Percentiles rank a stretch among this genome's conserved stretches.
Evolutionary conservation across 305 asterid species (phyloP).

Genomic region (Fraxinus platypoda): DNA sequence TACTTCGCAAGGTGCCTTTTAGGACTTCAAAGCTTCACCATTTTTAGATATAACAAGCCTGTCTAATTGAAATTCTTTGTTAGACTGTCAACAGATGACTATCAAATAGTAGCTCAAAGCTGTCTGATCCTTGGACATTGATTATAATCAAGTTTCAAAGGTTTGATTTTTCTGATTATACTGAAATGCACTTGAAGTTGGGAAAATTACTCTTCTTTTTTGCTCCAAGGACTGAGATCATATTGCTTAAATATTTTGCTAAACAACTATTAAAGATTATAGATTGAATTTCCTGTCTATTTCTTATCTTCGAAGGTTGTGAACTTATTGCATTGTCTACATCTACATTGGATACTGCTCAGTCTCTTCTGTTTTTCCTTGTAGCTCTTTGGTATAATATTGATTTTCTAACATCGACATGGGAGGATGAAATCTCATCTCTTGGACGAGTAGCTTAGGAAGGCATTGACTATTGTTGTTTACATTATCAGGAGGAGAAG

Average conservation of each 20-base stretch:
- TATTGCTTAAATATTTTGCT: background rate
- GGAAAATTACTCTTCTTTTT: background rate
- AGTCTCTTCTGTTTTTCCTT: background rate
- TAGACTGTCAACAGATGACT: background rate
- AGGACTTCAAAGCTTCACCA: background rate
- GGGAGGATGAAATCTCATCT: background rate
- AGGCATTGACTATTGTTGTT: background rate
- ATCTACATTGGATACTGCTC: background rate
- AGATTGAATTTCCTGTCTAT: background rate
- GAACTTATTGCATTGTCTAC: background rate
- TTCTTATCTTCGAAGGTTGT: background rate
- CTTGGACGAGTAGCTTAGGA: background rate
- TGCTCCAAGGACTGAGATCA: background rate
- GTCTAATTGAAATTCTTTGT: background rate
- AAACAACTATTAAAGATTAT: background rate
- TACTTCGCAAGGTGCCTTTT: background rate
- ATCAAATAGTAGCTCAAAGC: background rate
- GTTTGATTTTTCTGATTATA: background rate
- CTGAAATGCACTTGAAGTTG: background rate
- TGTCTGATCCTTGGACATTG: background rate
- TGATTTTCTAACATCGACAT: background rate
- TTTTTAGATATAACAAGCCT: background rate
- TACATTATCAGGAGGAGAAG: background rate
- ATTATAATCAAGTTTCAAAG: background rate
- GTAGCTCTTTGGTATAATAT: background rate